Conservation (phyloP, 2,329 filamentous ascomycete genomes). For the Aspergillus neotritici region DNA sequence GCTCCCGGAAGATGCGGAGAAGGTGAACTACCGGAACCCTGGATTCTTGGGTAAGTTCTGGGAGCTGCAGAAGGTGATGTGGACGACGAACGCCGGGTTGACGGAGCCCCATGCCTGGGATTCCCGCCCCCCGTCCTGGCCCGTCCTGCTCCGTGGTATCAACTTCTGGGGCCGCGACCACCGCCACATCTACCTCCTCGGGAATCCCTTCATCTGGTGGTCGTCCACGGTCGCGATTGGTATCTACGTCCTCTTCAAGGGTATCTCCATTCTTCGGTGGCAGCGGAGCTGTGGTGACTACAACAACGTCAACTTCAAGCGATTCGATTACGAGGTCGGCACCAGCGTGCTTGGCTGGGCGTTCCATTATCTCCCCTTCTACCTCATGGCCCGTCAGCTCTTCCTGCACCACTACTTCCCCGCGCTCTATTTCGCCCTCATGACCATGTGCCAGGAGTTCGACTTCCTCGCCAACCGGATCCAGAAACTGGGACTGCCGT, state of each 20-base stretch:
- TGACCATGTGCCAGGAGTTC: slow-evolving; percentile 81
- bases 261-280: slow-evolving; percentile 80
- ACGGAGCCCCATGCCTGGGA: slow-evolving; percentile 98
- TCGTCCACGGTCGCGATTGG: slow-evolving; percentile 71
- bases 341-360: slow-evolving; percentile 88
- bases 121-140: slow-evolving; percentile 89
- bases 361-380: slow-evolving; percentile 98
- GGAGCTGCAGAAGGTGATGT: slow-evolving; percentile 98
- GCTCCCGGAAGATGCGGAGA: slow-evolving; percentile 70
- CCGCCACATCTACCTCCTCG: slow-evolving; percentile 92
- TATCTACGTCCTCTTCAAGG: slow-evolving; percentile 80
- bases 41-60: slow-evolving; percentile 97
- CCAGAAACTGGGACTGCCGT: slow-evolving; percentile 59
- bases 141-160: slow-evolving; percentile 84
- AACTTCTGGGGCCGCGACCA: slow-evolving; percentile 98
- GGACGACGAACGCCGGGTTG: slow-evolving; percentile 93
- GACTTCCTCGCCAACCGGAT: slow-evolving; percentile 78
- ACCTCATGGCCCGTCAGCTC: slow-evolving; percentile 93
- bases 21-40: slow-evolving; percentile 90
- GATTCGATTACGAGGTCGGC: slow-evolving; percentile 96
- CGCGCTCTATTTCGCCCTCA: slow-evolving; percentile 88
- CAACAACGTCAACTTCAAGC: slow-evolving; percentile 73
- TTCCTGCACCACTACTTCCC: slow-evolving; percentile 99
- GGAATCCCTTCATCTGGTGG: slow-evolving; percentile 95
- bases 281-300: slow-evolving; percentile 91